These are phyloP conservation scores for Lachancea sp. DNA, from an alignment of 805 yeast genomes.

Conservation along the genomic window DNA sequence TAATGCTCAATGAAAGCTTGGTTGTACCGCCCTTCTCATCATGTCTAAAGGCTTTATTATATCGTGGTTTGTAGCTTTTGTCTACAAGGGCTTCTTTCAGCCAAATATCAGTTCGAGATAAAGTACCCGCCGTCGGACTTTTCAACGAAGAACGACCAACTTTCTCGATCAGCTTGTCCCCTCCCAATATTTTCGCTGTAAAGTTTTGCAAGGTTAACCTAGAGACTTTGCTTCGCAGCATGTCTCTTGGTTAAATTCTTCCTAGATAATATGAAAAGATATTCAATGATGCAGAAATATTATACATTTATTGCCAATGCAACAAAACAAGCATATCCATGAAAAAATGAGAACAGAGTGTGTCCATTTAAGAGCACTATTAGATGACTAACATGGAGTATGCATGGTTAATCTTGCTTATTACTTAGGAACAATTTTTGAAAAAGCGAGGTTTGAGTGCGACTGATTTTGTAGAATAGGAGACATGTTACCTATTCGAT, in stretches of 20 bases:
- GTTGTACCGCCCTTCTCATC: background rate
- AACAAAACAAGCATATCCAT: too few relatives aligned
- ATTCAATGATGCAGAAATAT: too few relatives aligned
- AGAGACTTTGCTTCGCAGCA: conserved; percentile 1
- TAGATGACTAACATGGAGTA: too few relatives aligned
- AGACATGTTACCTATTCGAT: too few relatives aligned
- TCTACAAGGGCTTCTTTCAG: conserved; percentile 13
- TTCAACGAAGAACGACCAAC: conserved; percentile 1
- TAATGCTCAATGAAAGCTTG: conserved; percentile 13
- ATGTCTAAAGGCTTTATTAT: background rate
- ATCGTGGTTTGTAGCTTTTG: background rate
- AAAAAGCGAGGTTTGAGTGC: too few relatives aligned
- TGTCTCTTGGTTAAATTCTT: background rate
- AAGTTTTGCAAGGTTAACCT: background rate
- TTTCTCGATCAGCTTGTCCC: conserved; percentile 1
- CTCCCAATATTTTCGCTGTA: conserved; percentile 7
- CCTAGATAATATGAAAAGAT: background rate
- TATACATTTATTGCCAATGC: too few relatives aligned
- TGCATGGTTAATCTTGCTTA: too few relatives aligned
- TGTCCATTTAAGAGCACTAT: too few relatives aligned
- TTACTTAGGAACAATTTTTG: too few relatives aligned
- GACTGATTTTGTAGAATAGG: too few relatives aligned
- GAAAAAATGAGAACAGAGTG: too few relatives aligned
- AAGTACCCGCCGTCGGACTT: background rate
- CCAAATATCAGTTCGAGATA: conserved; percentile 18